A percentile compares a stretch with the other conserved stretches of the same genome.
Evolutionary conservation across 192 early-diverging fungal genomes (phyloP).

Genomic region (Podila epicladia): DNA sequence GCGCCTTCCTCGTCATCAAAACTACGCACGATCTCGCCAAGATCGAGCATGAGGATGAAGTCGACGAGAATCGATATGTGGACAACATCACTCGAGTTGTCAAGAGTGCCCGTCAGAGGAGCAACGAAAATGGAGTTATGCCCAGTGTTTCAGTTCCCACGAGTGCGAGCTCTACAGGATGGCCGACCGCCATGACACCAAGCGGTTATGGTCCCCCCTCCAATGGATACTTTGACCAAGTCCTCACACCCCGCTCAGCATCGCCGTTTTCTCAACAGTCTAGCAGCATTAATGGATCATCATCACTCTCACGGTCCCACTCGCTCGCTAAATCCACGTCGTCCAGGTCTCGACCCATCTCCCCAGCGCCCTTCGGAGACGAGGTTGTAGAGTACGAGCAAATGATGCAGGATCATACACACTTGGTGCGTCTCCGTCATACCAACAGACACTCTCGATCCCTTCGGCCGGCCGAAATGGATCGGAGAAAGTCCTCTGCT

Average conservation of each 20-base stretch:
- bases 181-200: conserved; percentile 20
- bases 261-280: conserved; percentile 35
- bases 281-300: neutral
- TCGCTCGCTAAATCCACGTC: conserved; percentile 40
- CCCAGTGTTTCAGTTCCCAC: conserved; percentile 26
- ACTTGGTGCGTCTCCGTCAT: conserved; percentile 24
- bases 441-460: conserved; percentile 9
- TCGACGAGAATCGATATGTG: conserved; percentile 47
- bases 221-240: conserved; percentile 31
- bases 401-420: conserved; percentile 35
- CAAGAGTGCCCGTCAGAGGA: conserved; percentile 42
- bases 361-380: conserved; percentile 22
- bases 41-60: conserved; percentile 47
- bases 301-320: conserved; percentile 29
- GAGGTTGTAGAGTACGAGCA: conserved; percentile 33
- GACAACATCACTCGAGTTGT: conserved; percentile 48
- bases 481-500: conserved; percentile 32
- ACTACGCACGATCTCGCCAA: conserved; percentile 43
- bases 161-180: conserved; percentile 30
- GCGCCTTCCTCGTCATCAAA: conserved; percentile 48
- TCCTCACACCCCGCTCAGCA: conserved; percentile 22
- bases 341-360: conserved; percentile 26
- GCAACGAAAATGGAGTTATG: conserved; percentile 36
- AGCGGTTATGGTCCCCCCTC: conserved; percentile 3
- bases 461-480: conserved; percentile 18